These are phyloP conservation scores for Knufia petricola DNA, from an alignment of 2,329 filamentous ascomycete species.

Conservation along the genomic window DNA sequence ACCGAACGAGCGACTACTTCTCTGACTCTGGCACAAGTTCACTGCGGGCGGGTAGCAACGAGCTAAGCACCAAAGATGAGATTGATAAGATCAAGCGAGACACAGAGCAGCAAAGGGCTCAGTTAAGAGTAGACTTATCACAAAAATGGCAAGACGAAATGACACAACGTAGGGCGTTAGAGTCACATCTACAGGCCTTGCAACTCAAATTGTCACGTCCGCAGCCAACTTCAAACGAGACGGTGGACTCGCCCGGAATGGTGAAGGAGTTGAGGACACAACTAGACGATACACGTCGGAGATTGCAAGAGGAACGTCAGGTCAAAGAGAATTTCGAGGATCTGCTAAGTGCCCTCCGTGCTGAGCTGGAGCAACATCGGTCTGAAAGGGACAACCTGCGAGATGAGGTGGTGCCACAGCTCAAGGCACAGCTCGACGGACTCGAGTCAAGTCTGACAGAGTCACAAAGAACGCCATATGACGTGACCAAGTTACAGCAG, in stretches of 20 bases:
- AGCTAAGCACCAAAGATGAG: constrained; percentile 50
- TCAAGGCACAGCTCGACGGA: constrained; percentile 58
- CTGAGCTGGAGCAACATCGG: constrained; percentile 69
- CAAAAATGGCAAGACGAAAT: constrained; percentile 83
- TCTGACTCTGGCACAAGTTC: constrained; percentile 91
- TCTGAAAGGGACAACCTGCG: constrained; percentile 88
- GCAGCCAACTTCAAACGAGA: constrained; percentile 43
- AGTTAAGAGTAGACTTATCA: constrained; percentile 73
- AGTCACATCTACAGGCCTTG: constrained; percentile 73
- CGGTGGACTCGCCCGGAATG: constrained; percentile 41
- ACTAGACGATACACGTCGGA: constrained; percentile 73
- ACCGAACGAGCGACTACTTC: constrained; percentile 88
- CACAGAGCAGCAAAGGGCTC: constrained; percentile 84
- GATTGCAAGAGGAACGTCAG: constrained; percentile 72
- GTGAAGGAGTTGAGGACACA: constrained; percentile 69
- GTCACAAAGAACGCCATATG: constrained; percentile 64
- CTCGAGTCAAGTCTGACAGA: constrained; percentile 45
- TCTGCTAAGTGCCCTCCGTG: constrained; percentile 70
- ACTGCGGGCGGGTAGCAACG: constrained; percentile 61
- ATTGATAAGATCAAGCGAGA: constrained; percentile 73
- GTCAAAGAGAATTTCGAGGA: constrained; percentile 92
- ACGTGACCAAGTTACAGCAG: constrained; percentile 76
- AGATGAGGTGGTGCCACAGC: constrained; percentile 74
- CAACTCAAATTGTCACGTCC: constrained; percentile 57
- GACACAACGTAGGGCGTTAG: constrained; percentile 61